Base-by-base conservation (phyloP, 108 stramenopile species). In the Pseudonitzschia multiseries region DNA sequence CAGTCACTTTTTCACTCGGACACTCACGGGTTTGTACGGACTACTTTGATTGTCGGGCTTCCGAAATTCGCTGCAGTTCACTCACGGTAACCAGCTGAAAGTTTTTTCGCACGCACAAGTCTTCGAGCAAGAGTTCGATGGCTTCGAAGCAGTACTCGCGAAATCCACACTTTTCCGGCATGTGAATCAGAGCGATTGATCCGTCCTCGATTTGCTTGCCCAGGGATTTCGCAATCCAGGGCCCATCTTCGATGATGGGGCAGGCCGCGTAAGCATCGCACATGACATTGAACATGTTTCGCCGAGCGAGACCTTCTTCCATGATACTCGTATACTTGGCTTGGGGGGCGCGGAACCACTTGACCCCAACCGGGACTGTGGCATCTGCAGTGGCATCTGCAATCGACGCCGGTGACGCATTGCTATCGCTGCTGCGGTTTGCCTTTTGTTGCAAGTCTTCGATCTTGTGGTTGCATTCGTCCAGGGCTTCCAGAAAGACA, bases 291-390 rank as follows among this genome's bases (percentile, higher is more conserved):
- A 28, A 15, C 71, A 78, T 66, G 28, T 61, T 26, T 2, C 43
- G 26, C 26, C 40, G 8, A 0, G 57, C 26, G 0, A 78, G 42
- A 20, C 64, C 70, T 29, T 44, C 29, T 54, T 78, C 77, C 77
- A 78, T 78, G 32, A 29, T 31, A 36, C 32, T 57, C 0, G 77
- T 78, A 57, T 72, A 78, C 12, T 24, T 41, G 4, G 43, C 65
- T 12, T 78, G 77, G 20, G 77, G 77, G 2, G 77, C 70, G 15
- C 77, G 77, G 41, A 78, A 78, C 64, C 65, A 78, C 31, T 43
- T 29, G 26, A 71, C 65, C 10, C 40, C 26, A 8, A 28, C 50
- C 8, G 42, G 42, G 42, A 42, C 10, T 6, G 42, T 42, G 42
- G 42, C 9, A 13, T 21, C 22, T 1, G 28, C 4, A 14, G 29